A percentile compares a stretch with the other conserved stretches of the same genome.
Evolutionary conservation across 495 filamentous ascomycete species (phyloP).

Genomic region (Hypoxylon lenormandii): DNA sequence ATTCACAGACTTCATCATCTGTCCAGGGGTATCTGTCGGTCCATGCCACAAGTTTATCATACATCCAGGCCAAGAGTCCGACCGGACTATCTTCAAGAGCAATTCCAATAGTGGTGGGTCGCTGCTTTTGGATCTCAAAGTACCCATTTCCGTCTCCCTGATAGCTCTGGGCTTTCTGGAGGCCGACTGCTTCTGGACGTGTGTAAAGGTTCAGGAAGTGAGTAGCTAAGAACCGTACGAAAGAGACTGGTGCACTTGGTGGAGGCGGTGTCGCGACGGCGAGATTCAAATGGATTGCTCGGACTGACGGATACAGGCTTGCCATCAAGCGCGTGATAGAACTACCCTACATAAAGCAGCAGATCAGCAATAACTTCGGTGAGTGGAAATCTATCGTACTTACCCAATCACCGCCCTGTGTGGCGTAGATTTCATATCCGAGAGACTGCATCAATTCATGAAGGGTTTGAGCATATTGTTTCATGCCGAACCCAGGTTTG

Average conservation of each 20-base stretch:
- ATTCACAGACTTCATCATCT: not conserved
- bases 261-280: not conserved
- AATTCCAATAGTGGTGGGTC: no score
- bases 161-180: not conserved
- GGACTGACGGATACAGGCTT: not conserved
- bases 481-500: constrained; percentile 65
- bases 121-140: no score
- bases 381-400: not conserved
- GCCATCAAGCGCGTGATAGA: constrained; percentile 1
- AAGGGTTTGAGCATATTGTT: not conserved
- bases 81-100: not conserved
- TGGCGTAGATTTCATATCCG: not conserved
- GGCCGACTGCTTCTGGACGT: not conserved
- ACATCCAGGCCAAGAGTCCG: not conserved
- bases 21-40: constrained; percentile 7
- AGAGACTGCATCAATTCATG: constrained; percentile 4
- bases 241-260: not conserved
- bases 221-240: not conserved
- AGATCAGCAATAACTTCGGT: not conserved
- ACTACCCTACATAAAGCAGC: not conserved
- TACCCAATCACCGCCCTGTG: constrained; percentile 9
- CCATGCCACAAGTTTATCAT: not conserved
- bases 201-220: not conserved
- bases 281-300: not conserved
- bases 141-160: no score